Evolutionary conservation across 768 basidiomycete genomes (phyloP).

Genomic region (Terana coerulea): DNA sequence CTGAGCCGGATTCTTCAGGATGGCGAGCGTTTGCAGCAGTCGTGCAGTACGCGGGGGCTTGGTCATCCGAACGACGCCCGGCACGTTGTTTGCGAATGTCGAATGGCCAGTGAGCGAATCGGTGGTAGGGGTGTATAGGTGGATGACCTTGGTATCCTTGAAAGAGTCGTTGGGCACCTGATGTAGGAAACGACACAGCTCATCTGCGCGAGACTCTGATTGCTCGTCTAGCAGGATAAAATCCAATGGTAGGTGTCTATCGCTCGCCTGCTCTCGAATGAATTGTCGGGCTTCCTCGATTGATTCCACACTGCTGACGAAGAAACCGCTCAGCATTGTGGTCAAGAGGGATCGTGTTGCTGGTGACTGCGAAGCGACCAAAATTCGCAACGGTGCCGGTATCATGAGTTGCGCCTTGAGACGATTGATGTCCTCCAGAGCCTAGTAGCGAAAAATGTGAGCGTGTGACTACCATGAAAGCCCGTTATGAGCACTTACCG

Average conservation of each 20-base stretch:
- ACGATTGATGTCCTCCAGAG: conserved; percentile 34
- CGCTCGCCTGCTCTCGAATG: conserved; percentile 31
- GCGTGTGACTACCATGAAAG: background rate
- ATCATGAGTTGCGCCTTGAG: conserved; percentile 45
- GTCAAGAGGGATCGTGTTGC: conserved; percentile 53
- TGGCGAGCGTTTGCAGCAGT: conserved; percentile 58
- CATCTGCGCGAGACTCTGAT: conserved; percentile 53
- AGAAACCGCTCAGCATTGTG: conserved; percentile 55
- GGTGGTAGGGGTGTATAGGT: conserved; percentile 69
- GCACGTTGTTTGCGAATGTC: conserved; percentile 46
- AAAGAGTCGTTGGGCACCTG: conserved; percentile 35
- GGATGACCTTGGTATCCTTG: conserved; percentile 59
- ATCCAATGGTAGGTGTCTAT: conserved; percentile 43
- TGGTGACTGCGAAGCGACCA: conserved; percentile 57
- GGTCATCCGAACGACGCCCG: conserved; percentile 63
- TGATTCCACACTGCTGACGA: conserved; percentile 39
- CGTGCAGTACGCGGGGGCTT: conserved; percentile 64
- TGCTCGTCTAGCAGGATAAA: conserved; percentile 70
- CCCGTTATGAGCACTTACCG: conserved; percentile 32
- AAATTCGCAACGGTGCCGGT: conserved; percentile 43
- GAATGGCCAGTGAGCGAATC: conserved; percentile 47
- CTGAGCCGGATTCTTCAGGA: conserved; percentile 48
- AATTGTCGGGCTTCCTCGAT: conserved; percentile 43
- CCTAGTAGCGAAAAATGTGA: background rate
- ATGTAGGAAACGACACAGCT: conserved; percentile 48